Evolutionary conservation across 2,329 filamentous ascomycete species (phyloP), one percentile per base, ranked within the genome.

Genomic region (Basipetospora chlamydospora): DNA sequence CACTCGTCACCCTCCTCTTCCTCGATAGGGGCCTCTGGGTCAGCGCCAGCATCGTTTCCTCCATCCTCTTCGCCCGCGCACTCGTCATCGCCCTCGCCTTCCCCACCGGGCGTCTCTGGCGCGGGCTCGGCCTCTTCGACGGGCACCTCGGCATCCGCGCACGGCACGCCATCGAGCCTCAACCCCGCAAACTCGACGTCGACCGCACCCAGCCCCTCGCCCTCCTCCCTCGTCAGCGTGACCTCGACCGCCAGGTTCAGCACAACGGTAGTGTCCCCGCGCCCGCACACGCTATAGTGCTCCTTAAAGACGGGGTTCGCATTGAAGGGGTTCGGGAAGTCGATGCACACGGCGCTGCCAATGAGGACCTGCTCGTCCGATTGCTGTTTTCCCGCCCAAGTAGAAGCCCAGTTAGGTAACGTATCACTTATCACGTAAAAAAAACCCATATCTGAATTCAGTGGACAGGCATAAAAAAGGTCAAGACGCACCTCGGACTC

Each of bases 321-420:
- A 3, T 22, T 16, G 34, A 37, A 37, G 3, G 20, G 11, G 18
- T 15, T 18, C 18, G 34, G 34, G 23, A 30, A 37, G 4, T 30
- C 34, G n/a, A 37, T 28, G 16, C 34, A 26, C 8, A 30, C 34
- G 11, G 34, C 26, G 20, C 34, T 37, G 11, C 26, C 34, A 20
- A 28, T 12, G 7, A 37, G 35, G 4, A 37, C 35, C 17, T 31
- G 35, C 8, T 37, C 35, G 12, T 37, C 28, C n/a, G 28, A 22
- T 15, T 23, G 3, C 35, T 37, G n/a, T n/a, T n/a, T n/a, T n/a
- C n/a, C n/a, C n/a, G n/a, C n/a, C n/a, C n/a, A n/a, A n/a, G n/a
- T n/a, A n/a, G n/a, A n/a, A n/a, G n/a, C n/a, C n/a, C n/a, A n/a
- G n/a, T n/a, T n/a, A n/a, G n/a, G n/a, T n/a, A n/a, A n/a, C n/a